Percentiles rank a stretch among this genome's conserved stretches.
Conservation (phyloP, 345 rosid species). For the Rhizophora apiculata region DNA sequence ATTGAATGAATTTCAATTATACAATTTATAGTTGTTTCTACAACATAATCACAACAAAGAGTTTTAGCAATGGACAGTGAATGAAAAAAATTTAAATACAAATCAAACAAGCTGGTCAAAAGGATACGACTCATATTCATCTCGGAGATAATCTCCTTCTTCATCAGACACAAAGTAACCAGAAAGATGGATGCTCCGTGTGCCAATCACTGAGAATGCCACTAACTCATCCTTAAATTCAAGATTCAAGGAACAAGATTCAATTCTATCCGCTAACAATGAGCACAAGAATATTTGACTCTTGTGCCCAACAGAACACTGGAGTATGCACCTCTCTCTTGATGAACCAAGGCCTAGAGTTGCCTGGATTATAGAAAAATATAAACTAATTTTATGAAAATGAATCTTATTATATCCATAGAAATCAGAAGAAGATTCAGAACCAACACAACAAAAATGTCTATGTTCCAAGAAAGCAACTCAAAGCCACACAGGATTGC, state of each 20-base stretch:
- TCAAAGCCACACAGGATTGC: no score
- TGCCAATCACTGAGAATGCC: slow-evolving; percentile 69
- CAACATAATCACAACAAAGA: neutral
- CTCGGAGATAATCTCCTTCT: slow-evolving; percentile 45
- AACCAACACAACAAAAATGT: no score
- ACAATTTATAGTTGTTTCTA: neutral
- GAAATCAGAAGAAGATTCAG: no score
- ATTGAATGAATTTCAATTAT: neutral
- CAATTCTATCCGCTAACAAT: slow-evolving; percentile 60
- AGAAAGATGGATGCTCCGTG: slow-evolving; percentile 75
- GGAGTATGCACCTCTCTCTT: slow-evolving; percentile 60
- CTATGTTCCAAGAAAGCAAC: no score
- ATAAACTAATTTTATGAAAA: neutral
- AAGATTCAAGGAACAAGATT: slow-evolving; percentile 72
- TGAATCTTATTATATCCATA: no score
- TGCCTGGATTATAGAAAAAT: slow-evolving; percentile 48
- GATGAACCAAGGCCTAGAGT: slow-evolving; percentile 77
- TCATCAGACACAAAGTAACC: slow-evolving; percentile 66
- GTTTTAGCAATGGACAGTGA: no score
- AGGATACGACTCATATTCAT: slow-evolving; percentile 83
- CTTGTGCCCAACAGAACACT: slow-evolving; percentile 63
- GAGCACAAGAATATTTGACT: slow-evolving; percentile 69
- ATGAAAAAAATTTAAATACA: neutral
- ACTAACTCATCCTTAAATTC: slow-evolving; percentile 70
- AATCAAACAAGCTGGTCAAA: slow-evolving; percentile 3